A percentile compares a stretch with the other conserved stretches of the same genome.
Evolutionary conservation across 116 monocot species (phyloP).

Genomic region (Papilionanthe hybrid): DNA sequence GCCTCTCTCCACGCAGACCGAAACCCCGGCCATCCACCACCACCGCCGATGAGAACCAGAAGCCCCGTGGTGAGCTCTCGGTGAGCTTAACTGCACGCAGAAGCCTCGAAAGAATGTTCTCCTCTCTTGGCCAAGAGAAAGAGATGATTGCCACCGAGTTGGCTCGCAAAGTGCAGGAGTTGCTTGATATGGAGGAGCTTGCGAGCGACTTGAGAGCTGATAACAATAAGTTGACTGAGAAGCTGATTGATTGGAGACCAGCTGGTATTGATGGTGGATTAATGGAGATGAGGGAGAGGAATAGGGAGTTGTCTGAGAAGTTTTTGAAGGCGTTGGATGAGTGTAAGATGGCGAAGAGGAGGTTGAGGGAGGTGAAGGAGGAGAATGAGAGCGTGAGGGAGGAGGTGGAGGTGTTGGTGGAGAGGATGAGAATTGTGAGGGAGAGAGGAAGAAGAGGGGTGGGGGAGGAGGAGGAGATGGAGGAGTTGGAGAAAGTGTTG

Average conservation of each 20-base stretch:
- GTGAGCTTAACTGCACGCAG: constrained; percentile 37
- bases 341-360: constrained; percentile 35
- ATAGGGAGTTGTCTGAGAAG: constrained; percentile 38
- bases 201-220: constrained; percentile 35
- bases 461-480: constrained; percentile 2
- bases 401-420: constrained; percentile 11
- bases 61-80: constrained; percentile 39
- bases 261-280: constrained; percentile 2
- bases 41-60: constrained; percentile 36
- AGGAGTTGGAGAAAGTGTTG: background rate
- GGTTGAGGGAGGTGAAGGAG: constrained; percentile 31
- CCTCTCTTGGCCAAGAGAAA: constrained; percentile 45
- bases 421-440: constrained; percentile 3
- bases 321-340: constrained; percentile 35
- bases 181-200: constrained; percentile 36
- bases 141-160: constrained; percentile 51
- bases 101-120: constrained; percentile 57
- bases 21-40: too few relatives aligned
- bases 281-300: background rate
- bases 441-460: constrained; percentile 7
- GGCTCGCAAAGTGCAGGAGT: constrained; percentile 24
- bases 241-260: constrained; percentile 23
- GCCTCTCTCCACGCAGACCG: background rate
- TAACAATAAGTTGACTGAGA: constrained; percentile 47
- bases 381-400: constrained; percentile 17